phyloP scores from a whole-genome alignment of 2,329 filamentous ascomycete species.

The Colletotrichum limetticola region DNA sequence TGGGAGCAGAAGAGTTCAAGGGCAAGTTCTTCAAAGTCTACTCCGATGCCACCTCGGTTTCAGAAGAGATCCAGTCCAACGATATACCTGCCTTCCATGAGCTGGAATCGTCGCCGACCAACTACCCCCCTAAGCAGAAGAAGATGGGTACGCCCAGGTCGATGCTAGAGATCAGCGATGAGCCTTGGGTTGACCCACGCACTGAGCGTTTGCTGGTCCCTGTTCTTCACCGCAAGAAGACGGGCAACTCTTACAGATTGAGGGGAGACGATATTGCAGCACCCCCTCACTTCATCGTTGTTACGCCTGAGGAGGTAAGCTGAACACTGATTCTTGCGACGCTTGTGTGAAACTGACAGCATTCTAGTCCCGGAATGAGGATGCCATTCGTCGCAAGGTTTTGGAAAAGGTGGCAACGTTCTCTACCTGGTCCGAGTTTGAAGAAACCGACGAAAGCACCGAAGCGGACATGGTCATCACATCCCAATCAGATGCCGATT shows the following conservation, averaged over 20 bases:
- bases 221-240: constrained; percentile 68
- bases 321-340: constrained; percentile 44
- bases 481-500: constrained; percentile 71
- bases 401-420: constrained; percentile 80
- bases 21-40: constrained; percentile 89
- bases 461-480: constrained; percentile 78
- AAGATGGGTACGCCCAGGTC: constrained; percentile 53
- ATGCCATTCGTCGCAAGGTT: constrained; percentile 82
- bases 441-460: constrained; percentile 60
- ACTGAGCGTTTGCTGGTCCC: constrained; percentile 78
- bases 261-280: constrained; percentile 43
- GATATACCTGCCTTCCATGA: constrained; percentile 79
- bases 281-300: constrained; percentile 76
- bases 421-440: constrained; percentile 71
- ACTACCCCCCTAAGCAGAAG: constrained; percentile 71
- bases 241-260: constrained; percentile 9
- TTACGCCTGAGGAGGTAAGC: constrained; percentile 78
- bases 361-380: constrained; percentile 64
- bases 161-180: constrained; percentile 61
- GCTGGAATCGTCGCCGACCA: constrained; percentile 81
- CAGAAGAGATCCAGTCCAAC: constrained; percentile 76
- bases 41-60: constrained; percentile 73
- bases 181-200: constrained; percentile 56
- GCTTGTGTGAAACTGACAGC: not conserved
- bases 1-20: constrained; percentile 85